Evolutionary conservation across 2,329 filamentous ascomycete genomes (phyloP).

Genomic region (Ophiostoma triangulosporum): DNA sequence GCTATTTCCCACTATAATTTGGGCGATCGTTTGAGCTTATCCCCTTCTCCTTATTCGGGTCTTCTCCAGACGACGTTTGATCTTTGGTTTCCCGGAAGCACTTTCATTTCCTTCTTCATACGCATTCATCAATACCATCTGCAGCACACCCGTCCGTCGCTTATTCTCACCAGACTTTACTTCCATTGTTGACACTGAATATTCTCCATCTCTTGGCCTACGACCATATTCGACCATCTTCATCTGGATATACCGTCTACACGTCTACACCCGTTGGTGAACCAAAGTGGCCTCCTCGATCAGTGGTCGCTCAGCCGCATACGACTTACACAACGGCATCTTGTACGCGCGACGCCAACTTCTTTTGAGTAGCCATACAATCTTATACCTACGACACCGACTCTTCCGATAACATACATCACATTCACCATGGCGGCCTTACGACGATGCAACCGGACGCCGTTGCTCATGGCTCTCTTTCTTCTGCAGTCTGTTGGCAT

Average conservation of each 20-base stretch:
- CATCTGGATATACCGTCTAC: too few relatives aligned
- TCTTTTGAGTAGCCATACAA: too few relatives aligned
- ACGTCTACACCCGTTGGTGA: too few relatives aligned
- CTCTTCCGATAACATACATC: neutral
- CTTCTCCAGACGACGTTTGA: neutral
- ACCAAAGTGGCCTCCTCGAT: too few relatives aligned
- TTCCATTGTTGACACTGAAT: too few relatives aligned
- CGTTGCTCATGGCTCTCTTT: neutral
- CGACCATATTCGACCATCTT: too few relatives aligned
- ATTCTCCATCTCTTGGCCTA: too few relatives aligned
- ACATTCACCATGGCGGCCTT: neutral
- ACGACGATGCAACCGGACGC: neutral
- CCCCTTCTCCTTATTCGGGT: neutral
- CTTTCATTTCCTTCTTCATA: neutral
- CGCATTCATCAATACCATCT: neutral
- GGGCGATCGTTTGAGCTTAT: neutral
- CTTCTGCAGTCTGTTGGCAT: neutral
- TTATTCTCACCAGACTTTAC: too few relatives aligned
- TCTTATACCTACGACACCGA: neutral
- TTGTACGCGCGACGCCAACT: too few relatives aligned
- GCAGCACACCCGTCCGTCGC: too few relatives aligned
- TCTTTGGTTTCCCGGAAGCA: neutral
- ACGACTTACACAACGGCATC: too few relatives aligned
- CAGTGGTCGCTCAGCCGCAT: too few relatives aligned
- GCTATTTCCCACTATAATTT: neutral